Conservation (phyloP, 2,329 filamentous ascomycete species). For the Claviceps capensis region DNA sequence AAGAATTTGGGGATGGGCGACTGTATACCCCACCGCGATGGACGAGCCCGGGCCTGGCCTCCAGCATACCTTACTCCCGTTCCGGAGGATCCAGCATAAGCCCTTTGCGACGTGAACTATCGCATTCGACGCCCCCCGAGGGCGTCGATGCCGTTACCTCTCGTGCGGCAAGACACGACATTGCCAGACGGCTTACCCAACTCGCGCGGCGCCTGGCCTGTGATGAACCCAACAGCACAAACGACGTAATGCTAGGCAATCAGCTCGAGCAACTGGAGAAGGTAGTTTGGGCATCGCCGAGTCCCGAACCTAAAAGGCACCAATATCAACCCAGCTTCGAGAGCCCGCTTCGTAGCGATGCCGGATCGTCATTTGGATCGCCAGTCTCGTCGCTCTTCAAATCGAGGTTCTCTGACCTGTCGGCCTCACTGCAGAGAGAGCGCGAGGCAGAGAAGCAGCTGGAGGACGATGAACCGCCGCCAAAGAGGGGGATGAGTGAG, state of each 20-base stretch:
- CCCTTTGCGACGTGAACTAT: conserved; percentile 17
- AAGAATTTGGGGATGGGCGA: not conserved
- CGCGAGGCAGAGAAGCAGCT: conserved; percentile 14
- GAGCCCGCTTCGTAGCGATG: conserved; percentile 15
- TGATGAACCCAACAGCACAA: conserved; percentile 18
- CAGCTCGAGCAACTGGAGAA: conserved; percentile 26
- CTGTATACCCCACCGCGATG: conserved; percentile 15
- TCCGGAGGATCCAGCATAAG: conserved; percentile 13
- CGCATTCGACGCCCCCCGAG: conserved; percentile 5
- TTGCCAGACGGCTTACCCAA: conserved; percentile 27
- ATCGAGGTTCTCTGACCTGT: conserved; percentile 26
- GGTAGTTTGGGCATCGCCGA: conserved; percentile 9
- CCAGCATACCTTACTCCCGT: conserved; percentile 18
- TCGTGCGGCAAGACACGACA: conserved; percentile 25
- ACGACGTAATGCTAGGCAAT: conserved; percentile 21
- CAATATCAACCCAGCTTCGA: conserved; percentile 13
- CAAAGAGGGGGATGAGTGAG: conserved; percentile 18
- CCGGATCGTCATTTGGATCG: conserved; percentile 19
- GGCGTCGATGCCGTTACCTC: conserved; percentile 9
- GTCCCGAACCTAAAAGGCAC: conserved; percentile 8
- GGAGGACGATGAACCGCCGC: conserved; percentile 15
- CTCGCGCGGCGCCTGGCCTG: conserved; percentile 25
- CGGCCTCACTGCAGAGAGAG: conserved; percentile 20
- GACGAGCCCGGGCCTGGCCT: conserved; percentile 21
- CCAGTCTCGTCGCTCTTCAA: conserved; percentile 23